Evolutionary conservation across 2,329 filamentous ascomycete species (phyloP), one percentile per base, ranked within the genome.

Genomic region (Colletotrichum musae): DNA sequence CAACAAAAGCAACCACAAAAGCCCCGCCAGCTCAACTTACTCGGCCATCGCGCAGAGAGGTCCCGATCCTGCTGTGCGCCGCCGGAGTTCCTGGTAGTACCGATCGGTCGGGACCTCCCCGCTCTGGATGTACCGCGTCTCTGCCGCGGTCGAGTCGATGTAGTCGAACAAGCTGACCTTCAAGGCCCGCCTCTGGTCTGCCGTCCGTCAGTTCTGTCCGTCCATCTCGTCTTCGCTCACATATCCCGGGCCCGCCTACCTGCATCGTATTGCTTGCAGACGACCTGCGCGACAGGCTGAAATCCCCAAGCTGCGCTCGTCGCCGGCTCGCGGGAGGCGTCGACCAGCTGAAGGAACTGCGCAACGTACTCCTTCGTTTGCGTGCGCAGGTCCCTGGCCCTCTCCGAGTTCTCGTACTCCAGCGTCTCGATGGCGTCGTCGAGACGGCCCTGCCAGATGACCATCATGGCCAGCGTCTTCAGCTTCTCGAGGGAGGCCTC

Each of bases 391-490:
- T 69, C 54, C 21, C 54, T 47, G 15, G 69, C 60, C 39, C 26
- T 56, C 24, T 51, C 54, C 21, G 47, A 48, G 43, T 54, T 56
- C 32, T 56, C 12, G n/a, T 50, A 57, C 21, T 71, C 66, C n/a
- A 66, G 43, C n/a, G 28, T 16, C 41, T 71, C 70, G 15, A 71
- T 64, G 58, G 62, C 43, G 48, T 71, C 70, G 52, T 71, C 70
- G 41, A 71, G 66, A 12, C 51, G 43, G 10, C 70, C 70, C 48
- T 70, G 67, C 70, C 70, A 71, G 18, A 70, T 57, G 32, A 71
- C 58, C 60, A 66, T 66, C 39, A 58, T 15, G 9, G 67, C 52
- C 41, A 71, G 32, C 3, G 58, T 57, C 18, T 18, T 21, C 9
- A 71, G 61, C 28, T 59, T 52, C 12, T 66, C 53, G 26, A 26